Base-by-base conservation (phyloP, 495 filamentous ascomycete genomes). In the Chaetomium tenue region DNA sequence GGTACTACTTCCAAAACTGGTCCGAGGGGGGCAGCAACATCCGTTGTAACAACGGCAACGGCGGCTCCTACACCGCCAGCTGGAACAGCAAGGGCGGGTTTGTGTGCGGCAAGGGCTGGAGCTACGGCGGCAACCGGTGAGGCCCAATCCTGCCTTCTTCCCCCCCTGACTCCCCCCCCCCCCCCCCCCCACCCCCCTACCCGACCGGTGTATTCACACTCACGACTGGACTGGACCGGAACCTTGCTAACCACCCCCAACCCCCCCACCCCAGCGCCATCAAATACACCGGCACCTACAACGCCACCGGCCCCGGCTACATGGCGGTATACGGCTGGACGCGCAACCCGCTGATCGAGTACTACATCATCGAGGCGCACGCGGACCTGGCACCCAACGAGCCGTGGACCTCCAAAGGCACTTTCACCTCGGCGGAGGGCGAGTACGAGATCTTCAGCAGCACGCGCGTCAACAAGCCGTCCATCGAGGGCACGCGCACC, bases 291-390 rank as follows among this genome's bases (percentile, higher is more conserved):
- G 86, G 83, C 44, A 74, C 70, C 33, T 88, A 85, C 77, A 78
- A 72, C 23, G 81, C 84, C 58, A 79, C 78, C 18, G 85, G 86
- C 18, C 86, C 86, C 23, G 77, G 78, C 44, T 88, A 88, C 69
- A 80, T 89, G 26, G 68, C 84, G 52, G 74, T 89, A 40, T 88
- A 88, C 67, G 86, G 86, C 50, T 89, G 86, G 86, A 87, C 86
- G n/a, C 76, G 72, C 11, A 79, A 81, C 72, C 86, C 86, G 0
- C 77, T 88, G 13, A 80, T 87, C 71, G 86, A 89, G 63, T 88
- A 88, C 77, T 89, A 88, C 75, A 83, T 89, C 64, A 74, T 87
- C 62, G 86, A 89, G 60, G 75, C 78, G 61, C 85, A 82, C 69
- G 84, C 83, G 30, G 79, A 78, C 28, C 83, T 79, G 4, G 80